Evolutionary conservation across 495 filamentous ascomycete species (phyloP).

Genomic region (Aspergillus bridgeri): DNA sequence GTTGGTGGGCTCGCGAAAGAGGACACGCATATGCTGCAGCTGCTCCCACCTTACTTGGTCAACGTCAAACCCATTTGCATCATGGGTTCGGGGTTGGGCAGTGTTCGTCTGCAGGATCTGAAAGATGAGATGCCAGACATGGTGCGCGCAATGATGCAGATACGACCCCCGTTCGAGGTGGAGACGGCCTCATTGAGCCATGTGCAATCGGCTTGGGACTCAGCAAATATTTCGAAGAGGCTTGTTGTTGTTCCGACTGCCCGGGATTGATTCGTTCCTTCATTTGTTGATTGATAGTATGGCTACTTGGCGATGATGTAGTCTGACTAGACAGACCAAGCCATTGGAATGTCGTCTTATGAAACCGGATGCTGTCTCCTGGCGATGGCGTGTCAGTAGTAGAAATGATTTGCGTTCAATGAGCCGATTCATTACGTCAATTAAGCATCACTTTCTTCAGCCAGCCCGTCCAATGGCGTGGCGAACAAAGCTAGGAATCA

Average conservation of each 20-base stretch:
- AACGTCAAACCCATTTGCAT: constrained; percentile 8
- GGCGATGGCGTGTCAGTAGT: too few species aligned
- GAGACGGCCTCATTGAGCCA: neutral
- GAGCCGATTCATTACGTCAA: too few species aligned
- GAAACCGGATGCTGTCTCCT: too few species aligned
- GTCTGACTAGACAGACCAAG: neutral
- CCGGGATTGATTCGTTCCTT: neutral
- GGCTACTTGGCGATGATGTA: neutral
- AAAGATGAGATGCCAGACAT: neutral
- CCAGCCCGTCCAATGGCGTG: too few species aligned
- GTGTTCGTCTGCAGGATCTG: constrained; percentile 2
- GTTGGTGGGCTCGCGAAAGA: neutral
- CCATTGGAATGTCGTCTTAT: neutral
- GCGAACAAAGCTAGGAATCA: too few species aligned
- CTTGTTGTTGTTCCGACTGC: constrained; percentile 4
- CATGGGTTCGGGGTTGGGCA: constrained; percentile 3
- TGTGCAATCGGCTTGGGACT: constrained; percentile 3
- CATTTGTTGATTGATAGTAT: neutral
- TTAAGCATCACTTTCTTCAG: too few species aligned
- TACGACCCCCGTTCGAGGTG: neutral
- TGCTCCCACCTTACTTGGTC: constrained; percentile 1
- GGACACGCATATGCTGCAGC: neutral
- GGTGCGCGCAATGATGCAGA: neutral
- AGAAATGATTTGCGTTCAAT: too few species aligned
- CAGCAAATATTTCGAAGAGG: neutral